These are phyloP conservation scores for Betula pendula DNA, from an alignment of 306 rosid genomes.

Conservation along the genomic window DNA sequence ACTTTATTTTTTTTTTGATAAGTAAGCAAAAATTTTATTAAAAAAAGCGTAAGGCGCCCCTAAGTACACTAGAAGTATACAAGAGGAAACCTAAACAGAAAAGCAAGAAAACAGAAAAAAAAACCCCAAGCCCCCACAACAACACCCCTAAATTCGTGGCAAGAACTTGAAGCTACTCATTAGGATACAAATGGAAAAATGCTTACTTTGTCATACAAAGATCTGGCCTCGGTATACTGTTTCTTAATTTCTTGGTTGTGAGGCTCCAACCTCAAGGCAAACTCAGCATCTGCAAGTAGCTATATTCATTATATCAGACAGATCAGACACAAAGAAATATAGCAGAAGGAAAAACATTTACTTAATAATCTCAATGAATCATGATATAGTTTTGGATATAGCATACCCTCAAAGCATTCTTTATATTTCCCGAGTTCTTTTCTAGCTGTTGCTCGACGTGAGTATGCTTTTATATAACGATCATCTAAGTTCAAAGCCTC, in stretches of 20 bases:
- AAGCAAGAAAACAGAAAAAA: too few relatives aligned
- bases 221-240: conserved; percentile 77
- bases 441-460: conserved; percentile 85
- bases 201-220: conserved; percentile 76
- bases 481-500: conserved; percentile 95
- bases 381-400: conserved; percentile 22
- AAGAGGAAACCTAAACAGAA: too few relatives aligned
- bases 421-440: conserved; percentile 83
- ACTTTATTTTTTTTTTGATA: too few relatives aligned
- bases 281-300: conserved; percentile 79
- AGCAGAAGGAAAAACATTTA: conserved; percentile 7
- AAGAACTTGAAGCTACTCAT: not conserved
- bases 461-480: conserved; percentile 92
- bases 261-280: conserved; percentile 91
- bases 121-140: too few relatives aligned
- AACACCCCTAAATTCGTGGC: too few relatives aligned
- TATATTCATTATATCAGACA: conserved; percentile 38
- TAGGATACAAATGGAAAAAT: not conserved
- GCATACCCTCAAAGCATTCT: conserved; percentile 81
- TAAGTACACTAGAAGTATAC: too few relatives aligned
- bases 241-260: conserved; percentile 90
- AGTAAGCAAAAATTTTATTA: too few relatives aligned
- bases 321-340: conserved; percentile 32
- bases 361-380: conserved; percentile 3
- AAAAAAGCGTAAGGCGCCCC: too few relatives aligned